A percentile compares a stretch with the other conserved stretches of the same genome.
Conservation (phyloP, 768 basidiomycete species). For the Macrolepiota dolichaula region DNA sequence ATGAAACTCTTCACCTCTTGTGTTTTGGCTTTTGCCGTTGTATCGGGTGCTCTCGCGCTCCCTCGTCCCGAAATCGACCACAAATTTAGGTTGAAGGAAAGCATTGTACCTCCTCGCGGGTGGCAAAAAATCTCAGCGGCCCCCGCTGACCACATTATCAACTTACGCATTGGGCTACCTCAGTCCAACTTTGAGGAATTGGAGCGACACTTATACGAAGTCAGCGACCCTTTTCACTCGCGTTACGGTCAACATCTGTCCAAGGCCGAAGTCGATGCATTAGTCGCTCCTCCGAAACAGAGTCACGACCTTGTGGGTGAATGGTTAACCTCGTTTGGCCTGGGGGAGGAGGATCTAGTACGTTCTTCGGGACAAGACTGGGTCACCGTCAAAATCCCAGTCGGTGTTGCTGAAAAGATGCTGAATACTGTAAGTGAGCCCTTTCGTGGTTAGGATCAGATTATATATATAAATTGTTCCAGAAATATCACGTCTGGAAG, state of each 20-base stretch:
- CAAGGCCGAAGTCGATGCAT: conserved; percentile 60
- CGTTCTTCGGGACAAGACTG: conserved; percentile 70
- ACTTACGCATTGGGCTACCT: conserved; percentile 55
- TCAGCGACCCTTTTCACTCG: conserved; percentile 53
- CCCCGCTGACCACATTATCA: conserved; percentile 41
- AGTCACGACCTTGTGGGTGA: conserved; percentile 52
- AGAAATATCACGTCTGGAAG: conserved; percentile 66
- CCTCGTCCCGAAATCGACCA: conserved; percentile 17
- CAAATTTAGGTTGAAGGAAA: conserved; percentile 43
- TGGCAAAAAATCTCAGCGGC: conserved; percentile 41
- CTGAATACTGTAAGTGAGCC: conserved; percentile 51
- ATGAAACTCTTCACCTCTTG: conserved; percentile 12
- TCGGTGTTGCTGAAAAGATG: conserved; percentile 63
- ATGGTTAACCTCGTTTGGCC: conserved; percentile 59
- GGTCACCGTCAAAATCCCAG: conserved; percentile 57
- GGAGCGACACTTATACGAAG: conserved; percentile 51
- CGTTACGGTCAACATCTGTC: conserved; percentile 58
- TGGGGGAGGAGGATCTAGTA: conserved; percentile 41
- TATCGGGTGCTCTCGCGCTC: conserved; percentile 15
- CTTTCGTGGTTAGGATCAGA: background rate
- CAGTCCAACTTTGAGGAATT: conserved; percentile 48
- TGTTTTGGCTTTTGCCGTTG: conserved; percentile 1
- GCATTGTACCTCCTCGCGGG: conserved; percentile 31
- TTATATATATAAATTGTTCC: background rate
- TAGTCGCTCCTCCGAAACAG: conserved; percentile 55